A percentile compares a stretch with the other conserved stretches of the same genome.
Conservation (phyloP, 371 early-diverging fungal species). For the Lichtheimia hyalospora region DNA sequence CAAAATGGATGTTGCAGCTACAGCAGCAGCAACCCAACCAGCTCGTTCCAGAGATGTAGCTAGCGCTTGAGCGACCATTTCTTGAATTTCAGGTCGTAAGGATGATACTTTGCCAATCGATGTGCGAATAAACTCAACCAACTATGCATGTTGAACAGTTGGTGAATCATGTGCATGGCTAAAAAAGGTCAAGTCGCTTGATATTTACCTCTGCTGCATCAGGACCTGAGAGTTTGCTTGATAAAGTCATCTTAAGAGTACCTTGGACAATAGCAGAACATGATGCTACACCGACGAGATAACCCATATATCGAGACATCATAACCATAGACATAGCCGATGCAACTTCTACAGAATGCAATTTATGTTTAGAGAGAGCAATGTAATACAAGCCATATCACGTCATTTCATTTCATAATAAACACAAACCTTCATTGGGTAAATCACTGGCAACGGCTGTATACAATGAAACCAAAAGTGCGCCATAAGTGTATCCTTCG, state of each 20-base stretch:
- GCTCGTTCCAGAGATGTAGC: too few relatives aligned
- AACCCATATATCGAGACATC: conserved; percentile 46
- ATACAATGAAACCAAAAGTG: conserved; percentile 30
- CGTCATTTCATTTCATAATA: conserved; percentile 18
- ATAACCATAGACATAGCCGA: conserved; percentile 48
- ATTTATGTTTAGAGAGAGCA: too few relatives aligned
- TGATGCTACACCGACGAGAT: conserved; percentile 42
- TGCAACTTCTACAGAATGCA: conserved; percentile 36
- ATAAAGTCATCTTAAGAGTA: conserved; percentile 28
- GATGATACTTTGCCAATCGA: conserved; percentile 28
- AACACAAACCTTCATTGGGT: background rate
- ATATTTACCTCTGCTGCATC: conserved; percentile 36
- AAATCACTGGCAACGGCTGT: conserved; percentile 17
- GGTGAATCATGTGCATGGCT: background rate
- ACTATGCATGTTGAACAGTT: conserved; percentile 1
- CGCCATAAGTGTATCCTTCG: conserved; percentile 45
- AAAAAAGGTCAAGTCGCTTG: background rate
- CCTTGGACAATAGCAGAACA: conserved; percentile 47
- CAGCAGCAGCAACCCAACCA: too few relatives aligned
- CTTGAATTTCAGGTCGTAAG: conserved; percentile 25
- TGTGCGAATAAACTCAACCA: conserved; percentile 36
- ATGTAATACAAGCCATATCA: conserved; percentile 8
- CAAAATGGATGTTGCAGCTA: too few relatives aligned
- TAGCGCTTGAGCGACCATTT: conserved; percentile 11
- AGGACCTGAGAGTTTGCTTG: conserved; percentile 33